Base-by-base conservation (phyloP, 2,329 filamentous ascomycete species). In the Leptographium galeiforme region DNA sequence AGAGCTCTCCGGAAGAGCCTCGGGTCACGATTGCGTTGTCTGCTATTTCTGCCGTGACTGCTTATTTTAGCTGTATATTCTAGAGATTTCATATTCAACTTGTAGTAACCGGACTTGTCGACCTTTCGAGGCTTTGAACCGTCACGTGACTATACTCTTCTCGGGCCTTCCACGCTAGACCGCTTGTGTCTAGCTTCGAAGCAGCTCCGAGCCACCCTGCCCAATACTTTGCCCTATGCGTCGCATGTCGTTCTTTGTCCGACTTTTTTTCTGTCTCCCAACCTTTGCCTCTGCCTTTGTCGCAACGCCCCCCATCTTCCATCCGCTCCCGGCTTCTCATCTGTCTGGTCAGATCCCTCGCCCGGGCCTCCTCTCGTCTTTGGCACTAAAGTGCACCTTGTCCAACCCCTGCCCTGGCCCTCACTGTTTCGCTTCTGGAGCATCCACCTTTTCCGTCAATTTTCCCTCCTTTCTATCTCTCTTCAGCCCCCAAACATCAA, bases 401-500 rank as follows among this genome's bases (percentile, higher is more conserved):
- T 32, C 12, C 36, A 34, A 12, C 10, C n/a, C 25, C 34, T 47
- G 25, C 13, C 34, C 4, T 48, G n/a, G 19, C 8, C 25, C 11
- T 39, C 36, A 4, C 18, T 8, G n/a, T n/a, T 33, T 38, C 11
- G 7, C 34, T 16, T 41, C 39, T 50, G n/a, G 5, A 25, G 12
- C 8, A 14, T 25, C 14, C 16, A 11, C 46, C 46, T 48, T n/a
- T 39, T 2, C n/a, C 25, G 25, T 25, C 25, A 25, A 25, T 19
- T 44, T 18, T 30, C 38, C 39, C 11, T 50, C 39, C 32, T 39
- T 45, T 50, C 2, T 6, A 25, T 33, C 25, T 48, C 33, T 38
- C 10, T 30, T 39, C 53, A 50, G 48, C 51, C 13, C 34, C 18
- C 25, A 25, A 18, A 43, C 52, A 56, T 50, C 50, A 52, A 55